phyloP scores from a whole-genome alignment of 1,284 basidiomycete species.

The Thelephora terrestris region DNA sequence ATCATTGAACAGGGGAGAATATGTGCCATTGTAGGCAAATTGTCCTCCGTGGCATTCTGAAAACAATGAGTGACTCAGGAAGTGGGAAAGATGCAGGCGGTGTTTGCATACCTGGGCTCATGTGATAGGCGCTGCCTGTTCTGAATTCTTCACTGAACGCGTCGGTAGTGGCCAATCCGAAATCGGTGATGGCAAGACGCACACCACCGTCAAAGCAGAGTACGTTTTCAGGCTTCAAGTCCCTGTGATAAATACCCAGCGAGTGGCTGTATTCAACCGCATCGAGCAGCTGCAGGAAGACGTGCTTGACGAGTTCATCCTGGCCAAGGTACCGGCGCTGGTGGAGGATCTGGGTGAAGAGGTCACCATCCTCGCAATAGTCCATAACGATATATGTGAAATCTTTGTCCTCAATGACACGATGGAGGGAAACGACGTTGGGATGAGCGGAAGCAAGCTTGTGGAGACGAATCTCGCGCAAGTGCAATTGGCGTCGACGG shows the following conservation, averaged over 20 bases:
- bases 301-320: slow-evolving; percentile 74
- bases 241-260: slow-evolving; percentile 91
- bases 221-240: slow-evolving; percentile 97
- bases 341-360: slow-evolving; percentile 81
- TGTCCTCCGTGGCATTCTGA: slow-evolving; percentile 88
- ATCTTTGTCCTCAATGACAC: slow-evolving; percentile 69
- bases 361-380: slow-evolving; percentile 74
- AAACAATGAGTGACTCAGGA: slow-evolving; percentile 4
- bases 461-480: slow-evolving; percentile 77
- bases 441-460: slow-evolving; percentile 80
- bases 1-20: slow-evolving; percentile 87
- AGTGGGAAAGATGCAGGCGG: slow-evolving; percentile 7
- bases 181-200: slow-evolving; percentile 87
- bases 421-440: slow-evolving; percentile 86
- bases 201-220: slow-evolving; percentile 78
- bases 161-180: slow-evolving; percentile 93
- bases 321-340: slow-evolving; percentile 67
- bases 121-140: slow-evolving; percentile 93
- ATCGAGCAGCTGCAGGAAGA: slow-evolving; percentile 90
- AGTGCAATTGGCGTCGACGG: slow-evolving; percentile 64
- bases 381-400: slow-evolving; percentile 69
- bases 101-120: slow-evolving; percentile 71
- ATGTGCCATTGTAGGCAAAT: slow-evolving; percentile 58
- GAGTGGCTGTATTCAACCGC: slow-evolving; percentile 86
- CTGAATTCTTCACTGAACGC: slow-evolving; percentile 85